Conservation (phyloP, 2,329 filamentous ascomycete genomes). For the Dothistroma pini region DNA sequence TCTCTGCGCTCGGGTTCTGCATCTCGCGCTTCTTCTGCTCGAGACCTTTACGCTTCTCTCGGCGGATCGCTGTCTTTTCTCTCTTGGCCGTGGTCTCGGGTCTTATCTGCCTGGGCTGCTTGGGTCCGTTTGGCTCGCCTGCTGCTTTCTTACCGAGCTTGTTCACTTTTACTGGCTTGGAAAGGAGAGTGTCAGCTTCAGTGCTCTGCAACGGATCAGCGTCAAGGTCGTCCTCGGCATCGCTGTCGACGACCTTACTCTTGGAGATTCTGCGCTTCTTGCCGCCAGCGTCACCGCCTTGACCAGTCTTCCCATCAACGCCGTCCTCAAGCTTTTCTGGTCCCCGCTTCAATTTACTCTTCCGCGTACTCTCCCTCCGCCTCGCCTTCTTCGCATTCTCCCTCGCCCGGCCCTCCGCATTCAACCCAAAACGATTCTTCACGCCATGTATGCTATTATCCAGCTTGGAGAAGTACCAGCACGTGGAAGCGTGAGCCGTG, state of each 20-base stretch:
- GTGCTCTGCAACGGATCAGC: neutral
- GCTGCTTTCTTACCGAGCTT: neutral
- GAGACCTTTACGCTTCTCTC: neutral
- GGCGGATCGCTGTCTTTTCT: neutral
- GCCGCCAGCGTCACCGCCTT: neutral
- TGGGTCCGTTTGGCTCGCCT: neutral
- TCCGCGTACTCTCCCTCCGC: neutral
- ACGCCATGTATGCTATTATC: slow-evolving; percentile 1
- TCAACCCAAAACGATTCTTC: slow-evolving; percentile 1
- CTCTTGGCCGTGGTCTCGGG: neutral
- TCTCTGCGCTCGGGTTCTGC: neutral
- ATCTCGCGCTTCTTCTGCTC: neutral
- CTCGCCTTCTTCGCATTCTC: neutral
- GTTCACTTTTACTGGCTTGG: neutral
- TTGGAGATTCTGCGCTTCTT: slow-evolving; percentile 1
- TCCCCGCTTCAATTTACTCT: neutral
- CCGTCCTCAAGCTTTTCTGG: no score
- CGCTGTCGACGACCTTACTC: neutral
- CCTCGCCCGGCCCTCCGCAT: neutral
- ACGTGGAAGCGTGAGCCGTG: no score
- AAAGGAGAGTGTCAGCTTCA: neutral
- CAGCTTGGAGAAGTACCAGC: neutral
- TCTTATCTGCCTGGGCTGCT: neutral
- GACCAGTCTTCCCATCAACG: neutral
- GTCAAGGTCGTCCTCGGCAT: neutral